phyloP scores from a whole-genome alignment of 139 green algal genomes.

The Zygnema circumcarinatum region DNA sequence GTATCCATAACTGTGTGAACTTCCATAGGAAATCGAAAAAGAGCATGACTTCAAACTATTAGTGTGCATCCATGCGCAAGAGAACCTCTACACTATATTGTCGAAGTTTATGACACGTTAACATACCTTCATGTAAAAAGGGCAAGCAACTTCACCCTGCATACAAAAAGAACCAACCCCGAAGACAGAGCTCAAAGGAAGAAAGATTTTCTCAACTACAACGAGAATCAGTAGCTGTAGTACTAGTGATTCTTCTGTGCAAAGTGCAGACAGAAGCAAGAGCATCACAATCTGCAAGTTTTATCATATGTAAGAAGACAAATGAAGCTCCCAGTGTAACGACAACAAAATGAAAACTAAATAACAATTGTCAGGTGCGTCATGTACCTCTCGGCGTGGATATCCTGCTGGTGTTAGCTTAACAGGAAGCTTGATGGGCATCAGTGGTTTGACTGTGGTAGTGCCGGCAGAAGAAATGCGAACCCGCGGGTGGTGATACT shows the following conservation, averaged over 20 bases:
- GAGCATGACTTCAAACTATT: too few relatives aligned
- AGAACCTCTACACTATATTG: too few relatives aligned
- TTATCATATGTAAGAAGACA: neutral
- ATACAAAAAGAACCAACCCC: conserved; percentile 2
- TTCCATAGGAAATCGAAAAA: too few relatives aligned
- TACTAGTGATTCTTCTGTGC: too few relatives aligned
- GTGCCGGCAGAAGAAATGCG: neutral
- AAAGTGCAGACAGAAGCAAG: too few relatives aligned
- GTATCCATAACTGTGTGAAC: too few relatives aligned
- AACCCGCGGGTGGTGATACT: conserved; percentile 80
- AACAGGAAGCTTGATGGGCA: neutral
- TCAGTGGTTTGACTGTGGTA: neutral
- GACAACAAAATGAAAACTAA: neutral
- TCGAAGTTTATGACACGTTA: too few relatives aligned
- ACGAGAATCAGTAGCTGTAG: too few relatives aligned
- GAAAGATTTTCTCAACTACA: too few relatives aligned
- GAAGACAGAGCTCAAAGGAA: neutral
- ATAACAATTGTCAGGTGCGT: neutral
- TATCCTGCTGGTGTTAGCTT: neutral
- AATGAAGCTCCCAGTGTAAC: neutral
- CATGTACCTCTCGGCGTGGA: neutral
- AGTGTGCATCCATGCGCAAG: too few relatives aligned
- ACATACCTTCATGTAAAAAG: conserved; percentile 20
- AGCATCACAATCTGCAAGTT: too few relatives aligned
- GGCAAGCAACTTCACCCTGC: conserved; percentile 1